Evolutionary conservation across 2,329 filamentous ascomycete genomes (phyloP).

Genomic region (Coniella vitis): DNA sequence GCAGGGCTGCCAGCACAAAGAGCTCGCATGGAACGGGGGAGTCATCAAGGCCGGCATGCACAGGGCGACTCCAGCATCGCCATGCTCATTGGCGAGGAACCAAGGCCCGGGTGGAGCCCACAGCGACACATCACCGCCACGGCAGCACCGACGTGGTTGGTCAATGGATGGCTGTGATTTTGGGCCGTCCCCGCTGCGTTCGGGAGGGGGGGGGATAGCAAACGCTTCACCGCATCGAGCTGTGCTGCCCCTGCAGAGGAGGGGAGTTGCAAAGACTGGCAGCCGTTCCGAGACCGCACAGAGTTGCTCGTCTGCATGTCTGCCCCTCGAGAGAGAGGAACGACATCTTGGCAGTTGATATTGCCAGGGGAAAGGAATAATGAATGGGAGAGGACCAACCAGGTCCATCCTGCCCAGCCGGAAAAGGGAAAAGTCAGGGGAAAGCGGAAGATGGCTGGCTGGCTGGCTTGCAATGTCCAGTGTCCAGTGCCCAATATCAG

Average conservation of each 20-base stretch:
- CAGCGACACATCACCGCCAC: slow-evolving; percentile 4
- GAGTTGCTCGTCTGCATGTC: no score
- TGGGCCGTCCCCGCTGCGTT: neutral
- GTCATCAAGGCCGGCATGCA: neutral
- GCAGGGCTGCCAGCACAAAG: neutral
- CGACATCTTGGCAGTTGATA: no score
- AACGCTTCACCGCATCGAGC: neutral
- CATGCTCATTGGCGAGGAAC: neutral
- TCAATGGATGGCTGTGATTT: neutral
- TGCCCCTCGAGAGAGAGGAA: no score
- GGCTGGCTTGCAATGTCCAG: no score
- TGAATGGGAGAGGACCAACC: no score
- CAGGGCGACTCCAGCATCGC: neutral
- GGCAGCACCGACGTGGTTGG: neutral
- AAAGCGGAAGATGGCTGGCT: no score
- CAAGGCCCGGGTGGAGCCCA: neutral
- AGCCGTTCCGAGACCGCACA: neutral
- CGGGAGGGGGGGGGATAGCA: neutral
- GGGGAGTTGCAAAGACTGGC: neutral
- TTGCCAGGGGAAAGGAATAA: no score
- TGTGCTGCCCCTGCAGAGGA: neutral
- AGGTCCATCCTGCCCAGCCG: no score
- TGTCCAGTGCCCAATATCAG: no score
- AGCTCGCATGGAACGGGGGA: neutral
- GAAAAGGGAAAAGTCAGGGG: no score